Conservation (phyloP, 306 rosid species). For the Comarum palustre region DNA sequence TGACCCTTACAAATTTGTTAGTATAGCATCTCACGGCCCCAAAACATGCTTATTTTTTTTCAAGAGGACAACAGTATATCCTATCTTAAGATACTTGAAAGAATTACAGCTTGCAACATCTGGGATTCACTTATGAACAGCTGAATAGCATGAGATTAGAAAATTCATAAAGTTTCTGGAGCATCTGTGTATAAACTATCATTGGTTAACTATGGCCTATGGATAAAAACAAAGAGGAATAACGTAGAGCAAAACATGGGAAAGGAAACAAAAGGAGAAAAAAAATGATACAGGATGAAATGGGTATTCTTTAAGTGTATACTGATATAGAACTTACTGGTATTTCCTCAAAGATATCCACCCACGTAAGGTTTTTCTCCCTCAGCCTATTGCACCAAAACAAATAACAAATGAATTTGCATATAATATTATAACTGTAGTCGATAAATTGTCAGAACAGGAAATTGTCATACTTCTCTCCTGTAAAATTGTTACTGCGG, state of each 20-base stretch:
- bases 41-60: background rate
- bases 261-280: background rate
- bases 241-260: background rate
- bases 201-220: background rate
- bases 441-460: background rate
- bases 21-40: too few relatives aligned
- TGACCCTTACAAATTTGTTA: background rate
- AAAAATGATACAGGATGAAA: background rate
- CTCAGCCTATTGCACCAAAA: constrained; percentile 62
- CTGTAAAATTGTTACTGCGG: constrained; percentile 80
- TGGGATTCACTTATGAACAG: background rate
- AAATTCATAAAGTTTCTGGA: background rate
- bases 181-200: background rate
- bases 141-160: background rate
- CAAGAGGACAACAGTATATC: too few relatives aligned
- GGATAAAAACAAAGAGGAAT: background rate
- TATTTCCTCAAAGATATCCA: constrained; percentile 93
- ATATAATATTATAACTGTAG: constrained; percentile 22
- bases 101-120: background rate
- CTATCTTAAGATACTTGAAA: background rate
- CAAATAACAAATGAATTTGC: constrained; percentile 24
- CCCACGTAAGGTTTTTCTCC: constrained; percentile 94
- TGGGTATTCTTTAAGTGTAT: background rate
- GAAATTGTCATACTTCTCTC: constrained; percentile 73
- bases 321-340: constrained; percentile 55